phyloP scores from a whole-genome alignment of 2,329 filamentous ascomycete species.

The Hypoxylon sp. region DNA sequence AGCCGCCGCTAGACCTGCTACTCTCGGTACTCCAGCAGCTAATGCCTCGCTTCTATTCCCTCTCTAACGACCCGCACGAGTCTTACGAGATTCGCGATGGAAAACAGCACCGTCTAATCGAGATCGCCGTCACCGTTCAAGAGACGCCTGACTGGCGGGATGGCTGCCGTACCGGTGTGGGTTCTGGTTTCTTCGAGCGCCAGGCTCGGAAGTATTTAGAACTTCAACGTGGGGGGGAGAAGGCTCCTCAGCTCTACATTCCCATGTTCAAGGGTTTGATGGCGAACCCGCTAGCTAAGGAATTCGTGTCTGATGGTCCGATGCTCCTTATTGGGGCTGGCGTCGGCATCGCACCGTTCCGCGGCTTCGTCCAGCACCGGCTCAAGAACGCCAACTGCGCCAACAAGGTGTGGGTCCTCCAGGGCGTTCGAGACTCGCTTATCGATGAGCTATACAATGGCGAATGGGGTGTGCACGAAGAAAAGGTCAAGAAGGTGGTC shows the following conservation, averaged over 20 bases:
- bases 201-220: slow-evolving; percentile 79
- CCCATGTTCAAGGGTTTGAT: slow-evolving; percentile 99
- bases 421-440: slow-evolving; percentile 73
- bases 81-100: slow-evolving; percentile 74
- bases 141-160: slow-evolving; percentile 83
- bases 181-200: slow-evolving; percentile 93
- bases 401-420: slow-evolving; percentile 55
- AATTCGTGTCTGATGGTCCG: slow-evolving; percentile 92
- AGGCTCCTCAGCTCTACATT: slow-evolving; percentile 74
- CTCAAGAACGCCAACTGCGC: slow-evolving; percentile 55
- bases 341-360: slow-evolving; percentile 96
- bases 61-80: slow-evolving; percentile 94
- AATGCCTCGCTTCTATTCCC: slow-evolving; percentile 98
- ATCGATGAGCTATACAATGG: slow-evolving; percentile 97
- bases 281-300: slow-evolving; percentile 92
- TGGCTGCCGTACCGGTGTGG: slow-evolving; percentile 81
- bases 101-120: slow-evolving; percentile 82
- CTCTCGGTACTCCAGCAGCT: slow-evolving; percentile 84
- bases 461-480: slow-evolving; percentile 94
- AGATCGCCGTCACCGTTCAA: slow-evolving; percentile 97
- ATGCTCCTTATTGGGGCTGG: slow-evolving; percentile 98
- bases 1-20: slow-evolving; percentile 85
- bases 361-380: slow-evolving; percentile 90
- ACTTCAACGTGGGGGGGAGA: slow-evolving; percentile 71
- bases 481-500: slow-evolving; percentile 84